Base-by-base conservation (phyloP, 208 protist species). In the Leishmania lainsoni region DNA sequence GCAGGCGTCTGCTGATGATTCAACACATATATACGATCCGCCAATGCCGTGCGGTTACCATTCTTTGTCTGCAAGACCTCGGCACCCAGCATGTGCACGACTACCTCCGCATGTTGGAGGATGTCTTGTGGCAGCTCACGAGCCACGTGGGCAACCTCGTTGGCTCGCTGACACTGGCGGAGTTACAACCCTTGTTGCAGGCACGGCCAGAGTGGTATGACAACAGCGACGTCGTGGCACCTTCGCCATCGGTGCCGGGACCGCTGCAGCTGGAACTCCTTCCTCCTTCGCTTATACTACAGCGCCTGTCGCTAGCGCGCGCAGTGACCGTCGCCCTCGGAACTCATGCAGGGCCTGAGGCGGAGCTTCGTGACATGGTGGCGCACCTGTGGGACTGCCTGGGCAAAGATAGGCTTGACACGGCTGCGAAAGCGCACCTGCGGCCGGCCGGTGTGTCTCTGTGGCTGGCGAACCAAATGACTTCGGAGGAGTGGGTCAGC, bases 101-200 rank as follows among this genome's bases (percentile, higher is more conserved):
- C 10, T 98, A 96, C 79, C 79, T 98, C 5, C 63, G 80, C 35
- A 89, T 98, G 84, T 82, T 98, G 20, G 90, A 98, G 68, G 87
- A 90, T n/a, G 92, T 90, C 0, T 73, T 98, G 68, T 98, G 94
- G 94, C 91, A 96, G 78, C 76, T 95, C 32, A 75, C 84, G 48
- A 89, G 77, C 10, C 74, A 88, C n/a, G 78, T 94, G 22, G 88
- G 84, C 5, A 82, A 79, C n/a, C 45, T 97, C 16, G 83, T 92
- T 29, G 93, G 91, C 22, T 75, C 76, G n/a, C 65, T 86, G 61
- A 80, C 77, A 3, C 14, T 86, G 8, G 17, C 35, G 17, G 78
- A 82, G 51, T 76, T 86, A 29, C 77, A 71, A 56, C 56, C 77
- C 8, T 35, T 80, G 35, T 22, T 86, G 48, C 49, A 71, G 71